phyloP scores from a whole-genome alignment of 345 rosid genomes.

The Eucalyptus decipiens region DNA sequence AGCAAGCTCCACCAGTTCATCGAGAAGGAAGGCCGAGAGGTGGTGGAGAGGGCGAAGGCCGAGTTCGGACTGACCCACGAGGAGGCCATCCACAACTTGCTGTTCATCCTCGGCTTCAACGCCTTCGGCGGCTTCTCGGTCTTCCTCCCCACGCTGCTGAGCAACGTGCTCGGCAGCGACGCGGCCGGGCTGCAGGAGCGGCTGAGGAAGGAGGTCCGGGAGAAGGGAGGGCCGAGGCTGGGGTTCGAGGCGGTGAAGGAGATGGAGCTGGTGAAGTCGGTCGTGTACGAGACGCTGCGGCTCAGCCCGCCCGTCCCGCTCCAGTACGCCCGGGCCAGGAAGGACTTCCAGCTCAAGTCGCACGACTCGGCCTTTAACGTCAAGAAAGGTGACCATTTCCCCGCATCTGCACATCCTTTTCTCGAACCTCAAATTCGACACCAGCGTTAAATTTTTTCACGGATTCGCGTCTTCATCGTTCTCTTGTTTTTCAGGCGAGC shows the following conservation, averaged over 20 bases:
- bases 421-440: not conserved
- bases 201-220: conserved; percentile 40
- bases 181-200: conserved; percentile 42
- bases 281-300: conserved; percentile 70
- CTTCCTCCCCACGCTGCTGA: conserved; percentile 36
- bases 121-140: conserved; percentile 81
- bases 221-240: conserved; percentile 17
- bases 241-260: conserved; percentile 45
- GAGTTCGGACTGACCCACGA: conserved; percentile 55
- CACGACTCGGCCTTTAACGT: conserved; percentile 54
- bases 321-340: conserved; percentile 72
- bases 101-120: conserved; percentile 69
- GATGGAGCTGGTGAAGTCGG: conserved; percentile 66
- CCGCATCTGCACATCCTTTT: not conserved
- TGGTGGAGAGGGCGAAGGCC: conserved; percentile 21
- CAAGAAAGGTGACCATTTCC: conserved; percentile 47
- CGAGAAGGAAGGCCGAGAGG: conserved; percentile 33
- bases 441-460: not conserved
- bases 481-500: conserved; percentile 19
- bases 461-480: not conserved
- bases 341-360: conserved; percentile 53
- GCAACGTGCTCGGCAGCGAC: conserved; percentile 24
- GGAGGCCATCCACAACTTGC: conserved; percentile 53
- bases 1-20: conserved; percentile 38
- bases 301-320: conserved; percentile 63